Percentiles rank a stretch among this genome's conserved stretches.
Evolutionary conservation across 2,329 filamentous ascomycete genomes (phyloP).

Genomic region (Apiospora arundinis): DNA sequence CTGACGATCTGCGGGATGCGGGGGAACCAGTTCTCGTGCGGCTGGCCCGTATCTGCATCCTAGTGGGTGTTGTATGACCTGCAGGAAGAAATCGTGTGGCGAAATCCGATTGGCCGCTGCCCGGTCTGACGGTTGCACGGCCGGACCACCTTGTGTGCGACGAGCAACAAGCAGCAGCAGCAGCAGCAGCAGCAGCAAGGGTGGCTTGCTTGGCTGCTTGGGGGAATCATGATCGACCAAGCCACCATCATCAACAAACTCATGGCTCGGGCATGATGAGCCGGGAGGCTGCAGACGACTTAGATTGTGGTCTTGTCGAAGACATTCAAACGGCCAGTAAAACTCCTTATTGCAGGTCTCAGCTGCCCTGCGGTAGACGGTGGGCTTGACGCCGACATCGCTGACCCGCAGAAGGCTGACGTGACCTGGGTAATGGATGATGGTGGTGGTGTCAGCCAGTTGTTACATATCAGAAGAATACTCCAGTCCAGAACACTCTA

Average conservation of each 20-base stretch:
- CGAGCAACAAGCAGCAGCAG: no score
- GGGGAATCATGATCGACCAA: not conserved
- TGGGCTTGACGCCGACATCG: slow-evolving; percentile 2
- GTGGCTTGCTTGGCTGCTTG: not conserved
- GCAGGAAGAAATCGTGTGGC: slow-evolving; percentile 2
- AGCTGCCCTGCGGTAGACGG: not conserved
- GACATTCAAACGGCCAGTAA: slow-evolving; percentile 17
- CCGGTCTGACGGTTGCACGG: not conserved
- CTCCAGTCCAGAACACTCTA: not conserved
- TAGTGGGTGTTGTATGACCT: not conserved
- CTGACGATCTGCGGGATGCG: not conserved
- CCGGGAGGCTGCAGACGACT: not conserved
- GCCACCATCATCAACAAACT: not conserved
- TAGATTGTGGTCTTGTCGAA: not conserved
- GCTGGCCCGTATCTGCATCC: slow-evolving; percentile 19
- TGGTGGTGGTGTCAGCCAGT: not conserved
- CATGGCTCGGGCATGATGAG: not conserved
- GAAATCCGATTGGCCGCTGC: slow-evolving; percentile 5
- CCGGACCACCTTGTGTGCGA: not conserved
- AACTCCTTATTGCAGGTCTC: slow-evolving; percentile 4
- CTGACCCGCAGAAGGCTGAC: not conserved
- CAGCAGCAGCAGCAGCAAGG: not conserved
- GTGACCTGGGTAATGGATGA: not conserved
- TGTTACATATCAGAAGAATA: not conserved
- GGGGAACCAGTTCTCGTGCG: slow-evolving; percentile 1